A percentile compares a stretch with the other conserved stretches of the same genome.
phyloP scores from a whole-genome alignment of 2,329 filamentous ascomycete species.

The Aotearoamyces nothofagi region DNA sequence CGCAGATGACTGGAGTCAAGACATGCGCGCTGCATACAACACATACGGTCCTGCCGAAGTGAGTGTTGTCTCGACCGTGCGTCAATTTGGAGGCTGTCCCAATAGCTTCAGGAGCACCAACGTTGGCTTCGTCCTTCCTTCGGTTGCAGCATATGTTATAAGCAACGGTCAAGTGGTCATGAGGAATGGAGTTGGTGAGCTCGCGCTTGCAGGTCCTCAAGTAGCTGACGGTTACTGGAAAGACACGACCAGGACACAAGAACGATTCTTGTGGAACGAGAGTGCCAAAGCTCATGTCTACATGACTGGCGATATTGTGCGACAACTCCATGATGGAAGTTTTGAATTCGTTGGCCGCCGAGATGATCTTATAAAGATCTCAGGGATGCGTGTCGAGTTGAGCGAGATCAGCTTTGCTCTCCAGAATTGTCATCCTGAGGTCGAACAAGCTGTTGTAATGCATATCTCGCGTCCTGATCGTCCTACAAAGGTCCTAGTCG shows the following conservation, averaged over 20 bases:
- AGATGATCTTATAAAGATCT: conserved; percentile 50
- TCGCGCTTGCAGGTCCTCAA: conserved; percentile 69
- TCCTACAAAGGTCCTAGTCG: conserved; percentile 17
- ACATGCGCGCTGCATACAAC: conserved; percentile 22
- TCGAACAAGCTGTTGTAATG: conserved; percentile 18
- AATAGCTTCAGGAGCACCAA: conserved; percentile 16
- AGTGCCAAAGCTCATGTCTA: no score
- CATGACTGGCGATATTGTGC: conserved; percentile 18
- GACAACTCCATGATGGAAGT: conserved; percentile 38
- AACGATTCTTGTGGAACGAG: conserved; percentile 1
- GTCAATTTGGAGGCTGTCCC: conserved; percentile 15
- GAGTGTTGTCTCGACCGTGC: conserved; percentile 19
- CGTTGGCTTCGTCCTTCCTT: conserved; percentile 19
- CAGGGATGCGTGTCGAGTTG: conserved; percentile 47
- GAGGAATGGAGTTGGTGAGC: conserved; percentile 35
- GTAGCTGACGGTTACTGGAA: conserved; percentile 74
- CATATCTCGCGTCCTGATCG: conserved; percentile 15
- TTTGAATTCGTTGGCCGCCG: conserved; percentile 47
- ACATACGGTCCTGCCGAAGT: conserved; percentile 25
- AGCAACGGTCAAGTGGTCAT: conserved; percentile 6
- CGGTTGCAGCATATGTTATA: conserved; percentile 18
- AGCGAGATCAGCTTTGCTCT: conserved; percentile 36
- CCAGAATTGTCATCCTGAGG: conserved; percentile 12
- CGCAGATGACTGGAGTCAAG: conserved; percentile 22
- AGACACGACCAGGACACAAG: conserved; percentile 57